Evolutionary conservation across 2,329 filamentous ascomycete genomes (phyloP), one percentile per base, ranked within the genome.

Genomic region (Ophiosphaerella herpotricha): DNA sequence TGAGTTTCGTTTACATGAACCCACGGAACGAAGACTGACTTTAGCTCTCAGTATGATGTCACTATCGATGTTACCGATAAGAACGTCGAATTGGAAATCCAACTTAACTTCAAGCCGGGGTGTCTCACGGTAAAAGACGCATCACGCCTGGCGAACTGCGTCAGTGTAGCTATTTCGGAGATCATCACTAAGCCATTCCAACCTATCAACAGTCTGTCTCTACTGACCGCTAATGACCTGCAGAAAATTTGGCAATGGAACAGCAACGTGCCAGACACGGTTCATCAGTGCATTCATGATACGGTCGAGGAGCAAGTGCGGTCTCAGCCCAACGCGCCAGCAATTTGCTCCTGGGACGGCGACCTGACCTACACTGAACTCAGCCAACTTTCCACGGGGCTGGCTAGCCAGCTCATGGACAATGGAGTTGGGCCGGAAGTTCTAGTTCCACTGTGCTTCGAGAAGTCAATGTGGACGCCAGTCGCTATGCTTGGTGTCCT

Each of bases 401-500:
- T 60, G 13, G 57, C 55, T 5, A 13, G 7, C n/a, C 31, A 46
- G 21, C 46, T 63, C 6, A 33, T 39, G 7, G n/a, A 43, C 14
- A 26, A 39, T 3, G 36, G 52, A 21, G 35, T 56, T 12, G 32
- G 24, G 4, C 18, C 42, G 4, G 53, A 42, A 13, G 29, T 34
- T 12, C 24, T 61, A 39, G 31, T 57, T 14, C 42, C 45, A 2
- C 42, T 54, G 2, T 42, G 36, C 31, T 54, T 54, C 33, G 52
- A 65, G 16, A 68, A 68, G 41, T 58, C 52, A 7, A 24, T 21
- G 24, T 57, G 48, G 43, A 50, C 55, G 6, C 31, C 61, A 16
- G 63, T 76, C 24, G 63, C 75, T 21, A 72, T 77, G 23, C 55
- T 78, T 13, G 75, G 67, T 37, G 68, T 61, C 7, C 52, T 77